A percentile compares a stretch with the other conserved stretches of the same genome.
Conservation (phyloP, 768 basidiomycete genomes). For the Hericium alpestre region DNA sequence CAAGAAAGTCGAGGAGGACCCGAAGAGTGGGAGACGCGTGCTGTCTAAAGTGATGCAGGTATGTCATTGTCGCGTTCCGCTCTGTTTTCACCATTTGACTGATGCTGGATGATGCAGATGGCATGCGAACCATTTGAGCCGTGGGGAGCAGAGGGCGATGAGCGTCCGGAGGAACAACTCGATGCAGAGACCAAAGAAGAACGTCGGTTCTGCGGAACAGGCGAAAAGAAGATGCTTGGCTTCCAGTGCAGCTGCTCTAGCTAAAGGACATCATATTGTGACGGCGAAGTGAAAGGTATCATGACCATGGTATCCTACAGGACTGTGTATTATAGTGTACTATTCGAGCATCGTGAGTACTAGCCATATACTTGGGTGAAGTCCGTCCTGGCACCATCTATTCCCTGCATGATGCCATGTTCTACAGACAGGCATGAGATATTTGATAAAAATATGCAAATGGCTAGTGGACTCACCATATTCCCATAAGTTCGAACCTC, state of each 20-base stretch:
- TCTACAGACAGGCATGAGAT: neutral
- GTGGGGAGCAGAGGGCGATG: slow-evolving; percentile 71
- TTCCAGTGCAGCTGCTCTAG: slow-evolving; percentile 94
- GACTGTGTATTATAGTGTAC: neutral
- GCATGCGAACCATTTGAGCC: slow-evolving; percentile 72
- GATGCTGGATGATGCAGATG: slow-evolving; percentile 46
- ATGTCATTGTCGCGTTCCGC: slow-evolving; percentile 19
- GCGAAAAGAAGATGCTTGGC: slow-evolving; percentile 65
- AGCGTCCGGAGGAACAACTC: slow-evolving; percentile 33
- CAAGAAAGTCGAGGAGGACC: slow-evolving; percentile 56
- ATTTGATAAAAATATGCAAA: neutral
- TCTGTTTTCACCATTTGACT: neutral
- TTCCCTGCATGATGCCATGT: slow-evolving; percentile 1
- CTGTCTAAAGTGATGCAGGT: slow-evolving; percentile 79
- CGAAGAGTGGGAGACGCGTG: slow-evolving; percentile 49
- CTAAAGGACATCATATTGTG: slow-evolving; percentile 22
- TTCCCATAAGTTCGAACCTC: slow-evolving; percentile 50
- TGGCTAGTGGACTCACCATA: slow-evolving; percentile 32
- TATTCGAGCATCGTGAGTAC: neutral
- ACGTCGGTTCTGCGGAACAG: slow-evolving; percentile 66
- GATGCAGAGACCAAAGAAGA: slow-evolving; percentile 58
- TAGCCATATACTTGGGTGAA: neutral
- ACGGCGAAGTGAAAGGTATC: too few species aligned
- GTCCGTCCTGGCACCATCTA: neutral
- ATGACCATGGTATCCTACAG: neutral